These are phyloP conservation scores for Rutidosis leptorrhynchoides DNA, from an alignment of 129 eudicot genomes.

Conservation along the genomic window DNA sequence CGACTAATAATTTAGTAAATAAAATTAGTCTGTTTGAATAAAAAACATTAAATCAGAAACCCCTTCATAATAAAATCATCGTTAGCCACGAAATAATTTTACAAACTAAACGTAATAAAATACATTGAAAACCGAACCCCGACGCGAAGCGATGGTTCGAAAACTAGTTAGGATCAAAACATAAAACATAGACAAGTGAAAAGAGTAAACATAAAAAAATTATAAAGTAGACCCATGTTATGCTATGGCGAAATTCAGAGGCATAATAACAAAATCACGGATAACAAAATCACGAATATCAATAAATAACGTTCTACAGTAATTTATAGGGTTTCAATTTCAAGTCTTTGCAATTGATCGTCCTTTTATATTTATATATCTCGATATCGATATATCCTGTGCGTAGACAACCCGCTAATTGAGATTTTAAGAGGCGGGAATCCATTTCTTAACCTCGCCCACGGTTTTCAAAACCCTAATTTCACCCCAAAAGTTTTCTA, in stretches of 20 bases:
- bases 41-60: no score
- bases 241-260: background rate
- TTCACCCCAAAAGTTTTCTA: constrained; percentile 18
- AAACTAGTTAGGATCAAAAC: no score
- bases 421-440: constrained; percentile 21
- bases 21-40: no score
- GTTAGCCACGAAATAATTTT: no score
- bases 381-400: background rate
- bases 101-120: no score
- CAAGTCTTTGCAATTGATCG: background rate
- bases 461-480: constrained; percentile 26
- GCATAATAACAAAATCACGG: background rate
- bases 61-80: no score
- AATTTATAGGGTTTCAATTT: background rate
- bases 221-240: no score
- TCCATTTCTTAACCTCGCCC: constrained; percentile 3
- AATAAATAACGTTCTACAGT: background rate
- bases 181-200: no score
- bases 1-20: no score
- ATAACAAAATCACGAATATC: background rate
- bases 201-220: no score
- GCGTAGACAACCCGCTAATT: constrained; percentile 5
- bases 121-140: no score
- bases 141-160: no score
- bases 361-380: background rate